A percentile compares a stretch with the other conserved stretches of the same genome.
phyloP scores from a whole-genome alignment of 1,139 yeast species.

The Suhomyces maxii region DNA sequence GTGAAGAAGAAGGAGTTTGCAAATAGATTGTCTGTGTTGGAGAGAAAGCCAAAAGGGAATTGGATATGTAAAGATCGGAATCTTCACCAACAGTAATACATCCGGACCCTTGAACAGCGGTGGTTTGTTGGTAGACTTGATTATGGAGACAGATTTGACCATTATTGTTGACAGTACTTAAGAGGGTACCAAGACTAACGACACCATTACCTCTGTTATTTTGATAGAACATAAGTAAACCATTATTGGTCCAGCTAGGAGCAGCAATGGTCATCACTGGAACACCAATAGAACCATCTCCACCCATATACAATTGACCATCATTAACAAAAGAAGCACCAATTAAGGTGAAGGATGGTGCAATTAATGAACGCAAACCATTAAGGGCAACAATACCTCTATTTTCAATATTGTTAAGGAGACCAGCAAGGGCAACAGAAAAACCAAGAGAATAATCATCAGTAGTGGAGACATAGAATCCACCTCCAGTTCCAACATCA shows the following conservation, averaged over 20 bases:
- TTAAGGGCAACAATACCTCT: conserved; percentile 17
- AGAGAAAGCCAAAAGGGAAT: conserved; percentile 16
- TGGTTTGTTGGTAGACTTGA: conserved; percentile 25
- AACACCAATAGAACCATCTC: conserved; percentile 20
- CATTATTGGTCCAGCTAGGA: conserved; percentile 26
- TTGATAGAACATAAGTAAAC: conserved; percentile 22
- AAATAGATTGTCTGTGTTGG: conserved; percentile 26
- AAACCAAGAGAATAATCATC: conserved; percentile 9
- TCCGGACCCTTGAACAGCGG: conserved; percentile 28
- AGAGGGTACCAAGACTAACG: conserved; percentile 22
- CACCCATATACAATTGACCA: conserved; percentile 31
- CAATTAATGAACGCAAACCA: conserved; percentile 11
- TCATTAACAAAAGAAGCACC: conserved; percentile 25
- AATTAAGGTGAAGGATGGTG: conserved; percentile 22
- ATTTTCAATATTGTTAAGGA: conserved; percentile 11
- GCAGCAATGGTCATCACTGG: conserved; percentile 24
- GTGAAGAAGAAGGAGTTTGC: conserved; percentile 18
- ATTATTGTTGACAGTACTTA: conserved; percentile 22
- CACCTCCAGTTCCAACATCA: conserved; percentile 25
- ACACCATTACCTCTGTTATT: conserved; percentile 19
- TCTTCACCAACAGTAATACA: conserved; percentile 27
- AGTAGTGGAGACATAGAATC: conserved; percentile 20
- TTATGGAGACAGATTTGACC: conserved; percentile 34
- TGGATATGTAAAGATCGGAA: conserved; percentile 22
- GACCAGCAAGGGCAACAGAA: conserved; percentile 10